A percentile compares a stretch with the other conserved stretches of the same genome.
Evolutionary conservation across 2,329 filamentous ascomycete species (phyloP).

Genomic region (Cladophialophora exuberans): DNA sequence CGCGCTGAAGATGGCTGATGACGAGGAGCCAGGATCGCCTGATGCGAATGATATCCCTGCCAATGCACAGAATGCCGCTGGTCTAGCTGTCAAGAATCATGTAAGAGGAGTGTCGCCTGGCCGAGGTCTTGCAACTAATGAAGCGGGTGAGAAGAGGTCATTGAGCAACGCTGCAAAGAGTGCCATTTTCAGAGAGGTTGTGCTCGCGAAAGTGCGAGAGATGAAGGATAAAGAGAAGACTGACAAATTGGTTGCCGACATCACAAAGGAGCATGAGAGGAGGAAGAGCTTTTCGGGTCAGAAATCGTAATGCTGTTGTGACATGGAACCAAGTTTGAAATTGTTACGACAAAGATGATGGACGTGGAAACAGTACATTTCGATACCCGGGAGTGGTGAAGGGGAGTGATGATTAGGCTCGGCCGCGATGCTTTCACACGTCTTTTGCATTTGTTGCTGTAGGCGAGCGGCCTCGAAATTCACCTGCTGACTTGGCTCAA

Average conservation of each 20-base stretch:
- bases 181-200: constrained; percentile 90
- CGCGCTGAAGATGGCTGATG: constrained; percentile 88
- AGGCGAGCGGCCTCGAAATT: no score
- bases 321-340: no score
- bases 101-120: constrained; percentile 34
- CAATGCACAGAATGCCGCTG: constrained; percentile 63
- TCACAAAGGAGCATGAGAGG: constrained; percentile 45
- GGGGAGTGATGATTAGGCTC: no score
- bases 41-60: constrained; percentile 63
- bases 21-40: constrained; percentile 69
- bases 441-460: no score
- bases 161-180: constrained; percentile 63
- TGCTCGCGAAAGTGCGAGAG: constrained; percentile 89
- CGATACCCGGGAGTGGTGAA: no score
- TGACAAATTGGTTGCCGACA: constrained; percentile 66
- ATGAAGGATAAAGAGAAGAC: constrained; percentile 85
- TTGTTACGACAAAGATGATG: no score
- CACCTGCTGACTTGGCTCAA: no score
- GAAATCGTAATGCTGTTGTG: constrained; percentile 7
- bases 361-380: no score
- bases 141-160: constrained; percentile 47
- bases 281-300: constrained; percentile 33
- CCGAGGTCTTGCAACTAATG: constrained; percentile 38
- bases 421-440: no score
- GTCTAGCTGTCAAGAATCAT: constrained; percentile 32